Percentiles rank a stretch among this genome's conserved stretches.
These are phyloP conservation scores for Trichoderma gracile DNA, from an alignment of 2,329 filamentous ascomycete species.

Conservation along the genomic window DNA sequence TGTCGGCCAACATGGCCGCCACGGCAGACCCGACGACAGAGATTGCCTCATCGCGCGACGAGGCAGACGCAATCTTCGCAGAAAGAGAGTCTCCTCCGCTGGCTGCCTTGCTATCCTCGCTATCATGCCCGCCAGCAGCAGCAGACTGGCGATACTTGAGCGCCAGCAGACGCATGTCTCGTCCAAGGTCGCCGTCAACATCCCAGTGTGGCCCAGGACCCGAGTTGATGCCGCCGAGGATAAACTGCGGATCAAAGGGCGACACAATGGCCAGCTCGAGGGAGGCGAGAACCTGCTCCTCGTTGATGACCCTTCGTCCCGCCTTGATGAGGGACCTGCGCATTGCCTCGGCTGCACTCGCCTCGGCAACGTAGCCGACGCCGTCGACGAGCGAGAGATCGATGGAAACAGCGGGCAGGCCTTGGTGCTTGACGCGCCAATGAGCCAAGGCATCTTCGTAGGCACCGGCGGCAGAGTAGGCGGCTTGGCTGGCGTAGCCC, in stretches of 20 bases:
- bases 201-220: not conserved
- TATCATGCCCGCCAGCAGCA: not conserved
- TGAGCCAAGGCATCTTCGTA: conserved; percentile 23
- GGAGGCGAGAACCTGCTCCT: not conserved
- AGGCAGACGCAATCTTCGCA: not conserved
- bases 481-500: conserved; percentile 9
- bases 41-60: not conserved
- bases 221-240: not conserved
- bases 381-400: not conserved
- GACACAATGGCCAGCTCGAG: not conserved
- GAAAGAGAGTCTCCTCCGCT: not conserved
- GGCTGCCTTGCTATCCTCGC: no score
- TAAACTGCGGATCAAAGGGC: not conserved
- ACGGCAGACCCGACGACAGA: not conserved
- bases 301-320: not conserved
- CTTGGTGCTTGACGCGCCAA: conserved; percentile 17
- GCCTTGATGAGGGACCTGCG: not conserved
- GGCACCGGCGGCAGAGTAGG: conserved; percentile 24
- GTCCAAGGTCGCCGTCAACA: not conserved
- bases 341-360: not conserved
- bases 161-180: not conserved
- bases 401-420: not conserved
- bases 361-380: conserved; percentile 3
- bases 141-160: not conserved
- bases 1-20: not conserved